Percentiles rank a stretch among this genome's conserved stretches.
Conservation (phyloP, 139 green algal species). For the Medakamo hakoo region DNA sequence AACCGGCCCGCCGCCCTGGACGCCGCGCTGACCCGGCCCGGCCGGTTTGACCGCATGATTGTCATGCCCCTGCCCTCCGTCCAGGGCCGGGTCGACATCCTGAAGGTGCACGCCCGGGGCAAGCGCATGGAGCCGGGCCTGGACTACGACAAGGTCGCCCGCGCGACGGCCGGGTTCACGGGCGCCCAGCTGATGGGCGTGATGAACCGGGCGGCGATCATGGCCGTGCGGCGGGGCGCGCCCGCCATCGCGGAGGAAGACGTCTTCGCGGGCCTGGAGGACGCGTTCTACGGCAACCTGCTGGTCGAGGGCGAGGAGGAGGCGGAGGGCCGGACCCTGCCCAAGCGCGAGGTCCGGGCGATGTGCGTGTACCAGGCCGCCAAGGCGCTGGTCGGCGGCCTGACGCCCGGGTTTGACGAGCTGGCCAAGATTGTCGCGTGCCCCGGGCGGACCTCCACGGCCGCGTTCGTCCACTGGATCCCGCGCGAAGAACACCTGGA, state of each 20-base stretch:
- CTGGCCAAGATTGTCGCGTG: slow-evolving; percentile 32
- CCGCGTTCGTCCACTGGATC: slow-evolving; percentile 67
- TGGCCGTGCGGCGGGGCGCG: slow-evolving; percentile 50
- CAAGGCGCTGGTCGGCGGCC: slow-evolving; percentile 57
- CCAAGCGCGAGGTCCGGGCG: slow-evolving; percentile 1
- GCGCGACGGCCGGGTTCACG: slow-evolving; percentile 75
- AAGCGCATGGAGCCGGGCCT: slow-evolving; percentile 57
- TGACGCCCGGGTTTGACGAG: slow-evolving; percentile 75
- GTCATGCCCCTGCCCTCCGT: slow-evolving; percentile 76
- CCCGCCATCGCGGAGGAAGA: slow-evolving; percentile 55
- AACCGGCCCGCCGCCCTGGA: slow-evolving; percentile 88
- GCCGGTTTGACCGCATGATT: slow-evolving; percentile 92
- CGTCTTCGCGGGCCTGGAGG: slow-evolving; percentile 77
- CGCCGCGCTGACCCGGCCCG: slow-evolving; percentile 68
- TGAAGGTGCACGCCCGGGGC: slow-evolving; percentile 72
- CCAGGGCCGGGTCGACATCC: slow-evolving; percentile 61
- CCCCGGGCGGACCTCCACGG: slow-evolving; percentile 22
- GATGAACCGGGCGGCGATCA: slow-evolving; percentile 64
- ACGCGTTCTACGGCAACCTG: slow-evolving; percentile 5
- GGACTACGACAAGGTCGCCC: slow-evolving; percentile 59
- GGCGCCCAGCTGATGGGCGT: slow-evolving; percentile 83
- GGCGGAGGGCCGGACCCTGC: slow-evolving; percentile 15
- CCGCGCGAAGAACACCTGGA: slow-evolving; percentile 67
- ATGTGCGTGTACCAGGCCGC: slow-evolving; percentile 71
- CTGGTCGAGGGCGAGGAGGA: not conserved